phyloP scores from a whole-genome alignment of 2,329 filamentous ascomycete species.

The Fusarium penzigii region DNA sequence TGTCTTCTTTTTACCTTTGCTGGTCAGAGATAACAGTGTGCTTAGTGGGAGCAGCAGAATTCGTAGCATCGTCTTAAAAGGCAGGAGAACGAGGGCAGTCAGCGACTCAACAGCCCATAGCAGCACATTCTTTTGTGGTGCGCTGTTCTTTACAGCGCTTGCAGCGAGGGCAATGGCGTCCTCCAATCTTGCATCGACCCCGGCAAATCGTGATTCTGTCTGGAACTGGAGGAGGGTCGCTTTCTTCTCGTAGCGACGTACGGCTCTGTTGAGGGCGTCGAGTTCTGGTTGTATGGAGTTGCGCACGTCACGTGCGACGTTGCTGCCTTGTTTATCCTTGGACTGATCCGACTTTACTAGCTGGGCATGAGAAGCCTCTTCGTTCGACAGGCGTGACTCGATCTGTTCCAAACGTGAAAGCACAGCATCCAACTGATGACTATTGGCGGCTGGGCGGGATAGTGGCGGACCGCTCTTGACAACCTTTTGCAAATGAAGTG shows the following conservation, averaged over 20 bases:
- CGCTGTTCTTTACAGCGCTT: constrained; percentile 62
- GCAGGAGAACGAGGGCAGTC: constrained; percentile 40
- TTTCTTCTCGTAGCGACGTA: constrained; percentile 90
- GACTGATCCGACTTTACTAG: constrained; percentile 34
- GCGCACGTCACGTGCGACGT: constrained; percentile 58
- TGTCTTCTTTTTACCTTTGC: constrained; percentile 33
- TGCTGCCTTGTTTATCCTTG: constrained; percentile 43
- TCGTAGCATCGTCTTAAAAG: constrained; percentile 41
- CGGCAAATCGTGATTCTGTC: constrained; percentile 72
- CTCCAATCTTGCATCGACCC: constrained; percentile 69
- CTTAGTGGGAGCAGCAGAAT: constrained; percentile 47
- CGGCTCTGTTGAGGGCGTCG: constrained; percentile 83
- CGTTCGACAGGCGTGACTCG: constrained; percentile 52
- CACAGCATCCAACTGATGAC: constrained; percentile 56
- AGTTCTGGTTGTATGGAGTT: constrained; percentile 75
- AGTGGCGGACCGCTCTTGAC: constrained; percentile 56
- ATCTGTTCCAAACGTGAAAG: constrained; percentile 67
- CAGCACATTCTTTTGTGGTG: constrained; percentile 38
- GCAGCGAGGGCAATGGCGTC: constrained; percentile 82
- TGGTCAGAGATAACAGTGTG: constrained; percentile 38
- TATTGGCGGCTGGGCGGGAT: constrained; percentile 30
- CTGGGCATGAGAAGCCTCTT: constrained; percentile 26
- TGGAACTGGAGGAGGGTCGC: constrained; percentile 73
- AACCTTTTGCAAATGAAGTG: constrained; percentile 76
- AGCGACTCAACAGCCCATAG: constrained; percentile 40